phyloP scores from a whole-genome alignment of 2,329 filamentous ascomycete species.

The Tolypocladium guangdongense region DNA sequence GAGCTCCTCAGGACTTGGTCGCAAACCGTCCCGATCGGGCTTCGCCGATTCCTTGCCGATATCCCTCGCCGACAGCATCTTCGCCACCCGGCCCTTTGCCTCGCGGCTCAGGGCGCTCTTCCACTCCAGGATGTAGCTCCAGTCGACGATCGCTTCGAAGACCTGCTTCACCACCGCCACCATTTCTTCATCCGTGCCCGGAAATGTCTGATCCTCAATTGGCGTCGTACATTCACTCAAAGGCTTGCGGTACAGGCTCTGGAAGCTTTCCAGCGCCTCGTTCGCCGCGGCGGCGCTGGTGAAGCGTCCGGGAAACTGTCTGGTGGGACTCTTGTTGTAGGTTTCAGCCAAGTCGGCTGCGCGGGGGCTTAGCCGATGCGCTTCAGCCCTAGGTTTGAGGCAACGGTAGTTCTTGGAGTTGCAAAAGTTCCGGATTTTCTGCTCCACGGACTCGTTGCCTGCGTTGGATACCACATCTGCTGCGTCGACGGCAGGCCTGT shows the following conservation, averaged over 20 bases:
- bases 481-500: background rate
- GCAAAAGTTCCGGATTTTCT: background rate
- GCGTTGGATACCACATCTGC: background rate
- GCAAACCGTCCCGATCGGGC: slow-evolving; percentile 2
- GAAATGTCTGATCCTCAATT: slow-evolving; percentile 7
- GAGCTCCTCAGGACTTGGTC: slow-evolving; percentile 5
- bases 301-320: slow-evolving; percentile 2
- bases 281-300: slow-evolving; percentile 1
- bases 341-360: background rate
- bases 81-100: slow-evolving; percentile 4
- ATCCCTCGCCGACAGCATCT: background rate
- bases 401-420: background rate
- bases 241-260: slow-evolving; percentile 8
- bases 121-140: slow-evolving; percentile 13
- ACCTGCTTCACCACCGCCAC: slow-evolving; percentile 6
- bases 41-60: background rate
- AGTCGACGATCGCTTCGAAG: slow-evolving; percentile 14
- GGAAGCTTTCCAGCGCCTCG: slow-evolving; percentile 1
- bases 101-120: slow-evolving; percentile 6
- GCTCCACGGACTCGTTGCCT: background rate
- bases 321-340: background rate
- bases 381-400: background rate
- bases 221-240: slow-evolving; percentile 8
- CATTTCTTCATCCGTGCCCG: slow-evolving; percentile 3
- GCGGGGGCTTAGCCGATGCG: background rate